Percentiles rank a stretch among this genome's conserved stretches.
phyloP scores from a whole-genome alignment of 495 filamentous ascomycete species.

The Neurospora sp. region DNA sequence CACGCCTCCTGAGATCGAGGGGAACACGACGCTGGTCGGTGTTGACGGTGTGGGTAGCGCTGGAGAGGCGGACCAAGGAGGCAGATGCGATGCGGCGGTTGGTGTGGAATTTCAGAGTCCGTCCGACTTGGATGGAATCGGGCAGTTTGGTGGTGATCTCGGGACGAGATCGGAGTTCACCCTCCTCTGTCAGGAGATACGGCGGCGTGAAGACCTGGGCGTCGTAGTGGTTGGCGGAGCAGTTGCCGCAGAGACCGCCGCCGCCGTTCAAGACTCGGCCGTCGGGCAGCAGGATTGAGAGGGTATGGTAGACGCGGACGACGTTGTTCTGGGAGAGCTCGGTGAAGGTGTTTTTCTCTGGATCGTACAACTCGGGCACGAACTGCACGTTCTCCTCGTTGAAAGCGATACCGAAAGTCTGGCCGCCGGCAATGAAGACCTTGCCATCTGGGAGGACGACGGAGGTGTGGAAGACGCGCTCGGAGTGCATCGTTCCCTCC shows the following conservation, averaged over 20 bases:
- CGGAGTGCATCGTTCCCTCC: background rate
- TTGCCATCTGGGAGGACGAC: slow-evolving; percentile 48
- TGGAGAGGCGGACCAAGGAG: background rate
- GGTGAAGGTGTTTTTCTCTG: slow-evolving; percentile 28
- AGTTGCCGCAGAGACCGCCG: slow-evolving; percentile 43
- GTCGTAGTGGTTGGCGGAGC: slow-evolving; percentile 47
- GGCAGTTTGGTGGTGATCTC: background rate
- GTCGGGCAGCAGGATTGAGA: slow-evolving; percentile 46
- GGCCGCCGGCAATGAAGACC: slow-evolving; percentile 47
- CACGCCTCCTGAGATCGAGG: background rate
- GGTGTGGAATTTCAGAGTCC: background rate
- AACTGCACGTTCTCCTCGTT: slow-evolving; percentile 35
- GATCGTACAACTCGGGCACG: slow-evolving; percentile 43
- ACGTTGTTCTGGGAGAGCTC: slow-evolving; percentile 30
- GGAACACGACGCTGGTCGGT: background rate
- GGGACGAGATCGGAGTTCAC: background rate
- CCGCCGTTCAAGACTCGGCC: slow-evolving; percentile 45
- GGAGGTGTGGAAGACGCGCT: slow-evolving; percentile 22
- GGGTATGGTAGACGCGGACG: slow-evolving; percentile 47
- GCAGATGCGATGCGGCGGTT: background rate
- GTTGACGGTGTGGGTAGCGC: background rate
- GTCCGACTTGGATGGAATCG: background rate
- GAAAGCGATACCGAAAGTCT: slow-evolving; percentile 37
- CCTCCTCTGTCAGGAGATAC: slow-evolving; percentile 36
- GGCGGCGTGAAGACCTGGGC: slow-evolving; percentile 47